Conservation (phyloP, 129 eudicot species). For the Logfia minima region DNA sequence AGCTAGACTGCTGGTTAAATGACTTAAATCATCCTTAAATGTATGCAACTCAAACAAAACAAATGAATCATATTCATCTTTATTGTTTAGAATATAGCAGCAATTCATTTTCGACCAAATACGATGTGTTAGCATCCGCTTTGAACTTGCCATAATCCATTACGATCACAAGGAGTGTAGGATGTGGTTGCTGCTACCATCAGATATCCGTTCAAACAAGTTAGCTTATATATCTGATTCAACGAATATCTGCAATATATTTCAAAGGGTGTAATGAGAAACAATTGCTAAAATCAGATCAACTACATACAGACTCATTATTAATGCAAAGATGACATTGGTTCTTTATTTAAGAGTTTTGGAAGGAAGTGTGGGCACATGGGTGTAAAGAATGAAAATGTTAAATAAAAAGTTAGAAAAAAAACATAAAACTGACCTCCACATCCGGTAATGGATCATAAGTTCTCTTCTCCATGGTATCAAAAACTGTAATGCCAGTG, state of each 20-base stretch:
- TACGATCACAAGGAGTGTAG: background rate
- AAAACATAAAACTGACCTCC: slow-evolving; percentile 53
- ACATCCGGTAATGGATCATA: slow-evolving; percentile 64
- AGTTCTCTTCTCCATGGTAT: slow-evolving; percentile 68
- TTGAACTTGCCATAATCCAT: background rate
- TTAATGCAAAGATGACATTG: background rate
- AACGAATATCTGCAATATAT: slow-evolving; percentile 69
- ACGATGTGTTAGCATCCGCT: background rate
- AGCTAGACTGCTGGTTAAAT: background rate
- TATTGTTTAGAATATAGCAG: background rate
- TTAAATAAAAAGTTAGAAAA: background rate
- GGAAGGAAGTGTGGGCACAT: background rate
- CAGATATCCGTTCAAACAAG: slow-evolving; percentile 7
- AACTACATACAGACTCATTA: background rate
- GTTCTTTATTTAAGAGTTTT: background rate
- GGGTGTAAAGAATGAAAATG: background rate
- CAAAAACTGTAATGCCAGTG: slow-evolving; percentile 74
- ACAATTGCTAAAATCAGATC: slow-evolving; percentile 7
- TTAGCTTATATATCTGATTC: slow-evolving; percentile 46
- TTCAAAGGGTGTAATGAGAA: slow-evolving; percentile 15
- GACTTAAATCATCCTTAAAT: background rate
- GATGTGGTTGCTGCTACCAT: background rate
- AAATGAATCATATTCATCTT: background rate
- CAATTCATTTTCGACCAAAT: background rate
- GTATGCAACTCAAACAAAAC: background rate